phyloP scores from a whole-genome alignment of 2,329 filamentous ascomycete species.

The Cordyceps cateniannulata region DNA sequence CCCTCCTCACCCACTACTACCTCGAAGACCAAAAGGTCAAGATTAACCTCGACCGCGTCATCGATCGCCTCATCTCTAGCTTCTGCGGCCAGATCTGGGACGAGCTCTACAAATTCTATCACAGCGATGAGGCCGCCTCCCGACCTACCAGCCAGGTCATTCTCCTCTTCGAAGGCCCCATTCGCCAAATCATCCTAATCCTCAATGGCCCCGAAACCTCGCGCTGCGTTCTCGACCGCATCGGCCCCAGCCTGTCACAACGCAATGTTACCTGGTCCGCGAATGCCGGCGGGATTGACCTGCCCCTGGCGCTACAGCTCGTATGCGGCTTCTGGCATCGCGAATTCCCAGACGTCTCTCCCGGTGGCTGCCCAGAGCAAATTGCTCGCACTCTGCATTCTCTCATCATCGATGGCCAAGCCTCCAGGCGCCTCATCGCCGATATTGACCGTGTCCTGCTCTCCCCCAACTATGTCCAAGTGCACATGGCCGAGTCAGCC shows the following conservation, averaged over 20 bases:
- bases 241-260: slow-evolving; percentile 29
- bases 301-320: slow-evolving; percentile 28
- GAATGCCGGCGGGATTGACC: slow-evolving; percentile 26
- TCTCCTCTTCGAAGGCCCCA: slow-evolving; percentile 30
- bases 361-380: slow-evolving; percentile 27
- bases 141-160: slow-evolving; percentile 25
- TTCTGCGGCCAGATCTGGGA: slow-evolving; percentile 30
- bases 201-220: slow-evolving; percentile 31
- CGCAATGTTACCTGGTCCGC: slow-evolving; percentile 27
- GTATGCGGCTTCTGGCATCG: slow-evolving; percentile 31
- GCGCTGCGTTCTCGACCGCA: slow-evolving; percentile 27
- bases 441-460: slow-evolving; percentile 25
- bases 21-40: slow-evolving; percentile 25
- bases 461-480: slow-evolving; percentile 30
- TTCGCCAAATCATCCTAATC: slow-evolving; percentile 31
- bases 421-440: slow-evolving; percentile 24
- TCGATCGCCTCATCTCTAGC: slow-evolving; percentile 28
- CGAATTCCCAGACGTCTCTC: slow-evolving; percentile 27
- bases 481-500: slow-evolving; percentile 32
- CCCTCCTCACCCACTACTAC: slow-evolving; percentile 32
- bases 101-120: slow-evolving; percentile 30
- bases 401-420: slow-evolving; percentile 24
- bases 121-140: slow-evolving; percentile 17
- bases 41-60: slow-evolving; percentile 29
- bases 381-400: slow-evolving; percentile 26